These are phyloP conservation scores for Gnetum montanum DNA, from an alignment of 75 land plant genomes.

Conservation along the genomic window DNA sequence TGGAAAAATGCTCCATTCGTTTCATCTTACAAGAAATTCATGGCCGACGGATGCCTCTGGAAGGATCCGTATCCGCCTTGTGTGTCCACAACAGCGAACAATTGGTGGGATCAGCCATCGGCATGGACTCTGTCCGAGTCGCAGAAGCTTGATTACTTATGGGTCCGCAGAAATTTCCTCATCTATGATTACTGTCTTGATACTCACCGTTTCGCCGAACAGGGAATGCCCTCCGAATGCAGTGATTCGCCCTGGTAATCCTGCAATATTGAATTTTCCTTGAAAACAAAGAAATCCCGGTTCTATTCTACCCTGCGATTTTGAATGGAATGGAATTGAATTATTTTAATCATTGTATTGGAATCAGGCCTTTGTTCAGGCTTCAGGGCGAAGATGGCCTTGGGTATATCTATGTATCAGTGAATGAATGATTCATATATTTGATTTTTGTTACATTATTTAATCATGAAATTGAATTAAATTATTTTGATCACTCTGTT, in stretches of 20 bases:
- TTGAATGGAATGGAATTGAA: no score
- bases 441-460: no score
- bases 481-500: no score
- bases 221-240: constrained; percentile 57
- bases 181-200: constrained; percentile 80
- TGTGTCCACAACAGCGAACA: constrained; percentile 43
- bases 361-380: no score
- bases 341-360: no score
- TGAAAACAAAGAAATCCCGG: no score
- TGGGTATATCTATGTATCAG: no score
- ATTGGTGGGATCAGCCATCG: constrained; percentile 72
- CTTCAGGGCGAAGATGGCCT: no score
- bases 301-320: no score
- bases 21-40: constrained; percentile 69
- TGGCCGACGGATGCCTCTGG: constrained; percentile 64
- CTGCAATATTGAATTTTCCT: no score
- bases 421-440: no score
- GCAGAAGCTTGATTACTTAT: constrained; percentile 35
- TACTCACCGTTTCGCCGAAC: constrained; percentile 19
- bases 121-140: constrained; percentile 46
- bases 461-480: no score
- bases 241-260: constrained; percentile 1
- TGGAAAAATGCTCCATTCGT: constrained; percentile 74
- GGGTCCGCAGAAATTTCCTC: constrained; percentile 57
- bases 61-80: constrained; percentile 56